These are phyloP conservation scores for Amphirosellinia nigrospora DNA, from an alignment of 495 filamentous ascomycete species.

Conservation along the genomic window DNA sequence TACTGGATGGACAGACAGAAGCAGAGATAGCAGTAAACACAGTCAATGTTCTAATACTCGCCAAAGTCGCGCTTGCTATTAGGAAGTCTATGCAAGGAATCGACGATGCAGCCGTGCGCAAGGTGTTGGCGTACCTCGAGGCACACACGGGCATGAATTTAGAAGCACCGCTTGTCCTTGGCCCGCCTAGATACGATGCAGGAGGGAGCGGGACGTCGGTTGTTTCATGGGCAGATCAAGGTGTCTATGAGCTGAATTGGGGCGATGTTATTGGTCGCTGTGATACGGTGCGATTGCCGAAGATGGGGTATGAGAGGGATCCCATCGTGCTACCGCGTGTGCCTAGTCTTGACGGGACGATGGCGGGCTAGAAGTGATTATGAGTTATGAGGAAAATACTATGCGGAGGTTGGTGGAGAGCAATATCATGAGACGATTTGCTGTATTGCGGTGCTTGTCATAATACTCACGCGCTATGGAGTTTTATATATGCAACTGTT, in stretches of 20 bases:
- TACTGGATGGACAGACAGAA: not conserved
- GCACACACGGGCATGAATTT: conserved; percentile 17
- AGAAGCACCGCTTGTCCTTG: conserved; percentile 33
- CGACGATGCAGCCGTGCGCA: conserved; percentile 28
- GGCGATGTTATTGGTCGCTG: conserved; percentile 33
- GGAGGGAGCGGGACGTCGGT: conserved; percentile 64
- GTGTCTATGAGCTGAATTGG: conserved; percentile 37
- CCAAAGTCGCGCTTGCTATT: conserved; percentile 11
- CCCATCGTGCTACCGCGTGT: conserved; percentile 40
- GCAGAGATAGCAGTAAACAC: not conserved
- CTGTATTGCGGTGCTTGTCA: conserved; percentile 26
- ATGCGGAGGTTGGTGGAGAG: conserved; percentile 26
- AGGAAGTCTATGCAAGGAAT: conserved; percentile 23
- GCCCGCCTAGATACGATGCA: conserved; percentile 46
- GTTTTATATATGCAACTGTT: not conserved
- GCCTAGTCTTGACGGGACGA: conserved; percentile 20
- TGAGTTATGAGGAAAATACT: conserved; percentile 29
- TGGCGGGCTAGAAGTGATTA: conserved; percentile 37
- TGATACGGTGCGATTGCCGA: conserved; percentile 37
- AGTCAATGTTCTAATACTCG: not conserved
- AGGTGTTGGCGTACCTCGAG: conserved; percentile 29
- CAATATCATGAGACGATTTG: conserved; percentile 25
- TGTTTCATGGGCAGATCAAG: conserved; percentile 56
- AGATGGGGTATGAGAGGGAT: conserved; percentile 32
- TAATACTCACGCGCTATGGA: not conserved